Base-by-base conservation (phyloP, 148 eudicot genomes). In the Chenopodium album region DNA sequence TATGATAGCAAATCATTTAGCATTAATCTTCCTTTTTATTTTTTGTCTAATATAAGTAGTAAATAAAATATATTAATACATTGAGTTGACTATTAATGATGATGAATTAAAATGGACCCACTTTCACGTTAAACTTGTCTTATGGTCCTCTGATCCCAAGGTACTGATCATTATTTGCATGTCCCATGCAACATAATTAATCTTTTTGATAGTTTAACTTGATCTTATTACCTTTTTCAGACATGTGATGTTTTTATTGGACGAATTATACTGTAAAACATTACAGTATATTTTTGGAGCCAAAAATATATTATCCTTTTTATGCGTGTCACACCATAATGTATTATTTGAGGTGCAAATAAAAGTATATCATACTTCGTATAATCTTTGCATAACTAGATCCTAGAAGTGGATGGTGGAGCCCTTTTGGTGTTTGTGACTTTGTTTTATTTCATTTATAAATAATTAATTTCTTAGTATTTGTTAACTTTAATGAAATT, bases 41-140 rank as follows among this genome's bases (percentile, higher is more conserved):
- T 73, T 80, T 26, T 52, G 64, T 75, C 29, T 75, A 74, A 72
- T 14, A 80, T 56, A 17, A 37, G 23, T 31, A 16, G 46, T 5
- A 9, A 79, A 4, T 13, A 41, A 41, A 41, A 41, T 31, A 56
- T 56, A 56, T 17, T 56, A 62, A 59, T 76, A 62, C 63, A 62
- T 13, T 52, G 50, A 70, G 84, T 82, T 76, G 84, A 82, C 80
- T 82, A 76, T 76, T 71, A 63, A 82, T 6, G 41, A 78, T 72
- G 44, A 78, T 72, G 28, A 63, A 73, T 62, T 12, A 59, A 59
- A 3, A 22, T 77, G 76, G 85, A 73, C 78, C 85, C 85, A 73
- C 78, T 47, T 29, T 73, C 76, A 60, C 76, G 46, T 76, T 76
- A 69, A 67, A 10, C 28, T 68, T 76, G 75, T 76, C 74, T 75